These are phyloP conservation scores for Ustilago sp. DNA, from an alignment of 1,284 basidiomycete genomes.

Conservation along the genomic window DNA sequence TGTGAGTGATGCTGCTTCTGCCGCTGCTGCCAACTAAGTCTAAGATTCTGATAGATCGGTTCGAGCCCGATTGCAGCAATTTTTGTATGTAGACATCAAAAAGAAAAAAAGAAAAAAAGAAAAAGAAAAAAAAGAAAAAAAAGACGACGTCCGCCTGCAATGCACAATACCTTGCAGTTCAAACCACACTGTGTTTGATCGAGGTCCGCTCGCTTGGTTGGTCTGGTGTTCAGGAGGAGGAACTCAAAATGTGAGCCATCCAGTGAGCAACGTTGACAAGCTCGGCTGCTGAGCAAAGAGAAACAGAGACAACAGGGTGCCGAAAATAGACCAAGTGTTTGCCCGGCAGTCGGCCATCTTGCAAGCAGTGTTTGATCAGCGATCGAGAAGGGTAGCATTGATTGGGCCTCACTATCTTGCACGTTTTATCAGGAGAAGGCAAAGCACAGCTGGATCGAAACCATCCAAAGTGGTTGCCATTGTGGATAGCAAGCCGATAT, in stretches of 20 bases:
- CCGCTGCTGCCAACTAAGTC: constrained; percentile 33
- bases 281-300: neutral
- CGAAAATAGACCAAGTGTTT: neutral
- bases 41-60: neutral
- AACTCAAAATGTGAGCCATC: neutral
- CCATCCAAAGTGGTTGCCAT: neutral
- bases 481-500: neutral
- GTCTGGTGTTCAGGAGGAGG: neutral
- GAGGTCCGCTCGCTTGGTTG: neutral
- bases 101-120: neutral
- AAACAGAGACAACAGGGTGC: neutral
- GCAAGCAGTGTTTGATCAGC: neutral
- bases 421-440: neutral
- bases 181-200: neutral
- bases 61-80: neutral
- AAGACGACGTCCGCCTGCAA: neutral
- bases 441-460: neutral
- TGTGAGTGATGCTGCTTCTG: constrained; percentile 38
- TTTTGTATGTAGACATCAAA: neutral
- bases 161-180: neutral
- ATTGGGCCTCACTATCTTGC: neutral
- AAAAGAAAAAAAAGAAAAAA: neutral
- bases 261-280: neutral
- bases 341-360: neutral
- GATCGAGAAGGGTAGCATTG: neutral